Conservation (phyloP, 2,329 filamentous ascomycete genomes). For the Fusarium sp. region DNA sequence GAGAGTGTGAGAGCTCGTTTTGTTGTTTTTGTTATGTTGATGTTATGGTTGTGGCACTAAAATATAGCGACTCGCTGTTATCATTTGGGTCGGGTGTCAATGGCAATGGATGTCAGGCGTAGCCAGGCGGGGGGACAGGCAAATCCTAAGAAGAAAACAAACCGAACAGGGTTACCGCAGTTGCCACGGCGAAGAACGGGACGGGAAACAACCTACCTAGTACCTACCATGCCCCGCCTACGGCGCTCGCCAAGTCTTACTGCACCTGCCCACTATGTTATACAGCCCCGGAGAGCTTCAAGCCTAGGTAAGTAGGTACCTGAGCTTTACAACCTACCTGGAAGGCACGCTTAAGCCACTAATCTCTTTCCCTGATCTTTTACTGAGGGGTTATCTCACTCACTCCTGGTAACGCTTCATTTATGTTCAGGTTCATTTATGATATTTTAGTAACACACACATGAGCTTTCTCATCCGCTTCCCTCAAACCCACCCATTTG, state of each 20-base stretch:
- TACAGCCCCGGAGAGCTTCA: not conserved
- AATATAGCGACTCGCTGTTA: constrained; percentile 16
- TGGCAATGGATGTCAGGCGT: constrained; percentile 29
- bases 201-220: too few species aligned
- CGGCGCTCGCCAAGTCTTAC: constrained; percentile 3
- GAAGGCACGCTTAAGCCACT: not conserved
- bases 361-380: constrained; percentile 2
- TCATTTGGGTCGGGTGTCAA: constrained; percentile 23
- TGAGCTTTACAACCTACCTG: too few species aligned
- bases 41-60: constrained; percentile 38
- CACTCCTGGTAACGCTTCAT: constrained; percentile 3
- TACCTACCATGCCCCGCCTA: constrained; percentile 5
- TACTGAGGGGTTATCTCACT: constrained; percentile 23
- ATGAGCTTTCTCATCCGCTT: not conserved
- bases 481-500: not conserved
- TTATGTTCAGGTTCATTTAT: too few species aligned
- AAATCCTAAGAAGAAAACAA: constrained; percentile 34
- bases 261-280: constrained; percentile 21
- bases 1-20: constrained; percentile 23
- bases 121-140: constrained; percentile 15
- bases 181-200: constrained; percentile 42
- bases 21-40: constrained; percentile 32
- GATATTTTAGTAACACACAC: not conserved
- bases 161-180: constrained; percentile 40
- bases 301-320: too few species aligned